Conservation (phyloP, 768 basidiomycete species). For the Suillus subluteus region DNA sequence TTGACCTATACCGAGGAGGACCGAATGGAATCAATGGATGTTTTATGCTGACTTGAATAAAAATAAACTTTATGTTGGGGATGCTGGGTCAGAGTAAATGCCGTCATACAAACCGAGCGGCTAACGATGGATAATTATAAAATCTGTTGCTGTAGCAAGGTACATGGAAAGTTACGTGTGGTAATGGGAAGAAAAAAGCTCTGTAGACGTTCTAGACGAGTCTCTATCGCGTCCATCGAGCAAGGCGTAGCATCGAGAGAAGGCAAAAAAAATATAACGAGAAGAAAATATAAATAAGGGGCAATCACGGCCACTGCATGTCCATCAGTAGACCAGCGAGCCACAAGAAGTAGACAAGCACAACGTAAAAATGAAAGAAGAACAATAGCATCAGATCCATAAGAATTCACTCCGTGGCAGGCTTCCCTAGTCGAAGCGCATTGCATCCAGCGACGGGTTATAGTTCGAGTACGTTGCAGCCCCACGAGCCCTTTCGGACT, state of each 20-base stretch:
- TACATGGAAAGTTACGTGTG: background rate
- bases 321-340: conserved; percentile 5
- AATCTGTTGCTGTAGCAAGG: background rate
- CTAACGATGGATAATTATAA: conserved; percentile 1
- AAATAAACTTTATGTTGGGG: background rate
- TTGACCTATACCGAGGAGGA: background rate
- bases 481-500: conserved; percentile 28
- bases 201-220: conserved; percentile 3
- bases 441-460: conserved; percentile 25
- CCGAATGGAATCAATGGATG: background rate
- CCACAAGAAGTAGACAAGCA: conserved; percentile 2
- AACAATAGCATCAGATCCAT: background rate
- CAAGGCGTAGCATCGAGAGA: background rate
- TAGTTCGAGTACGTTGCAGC: conserved; percentile 25
- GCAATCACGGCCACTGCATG: conserved; percentile 1
- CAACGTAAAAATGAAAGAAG: background rate
- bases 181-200: background rate
- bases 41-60: conserved; percentile 1
- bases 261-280: background rate
- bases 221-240: conserved; percentile 3
- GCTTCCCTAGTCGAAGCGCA: conserved; percentile 28
- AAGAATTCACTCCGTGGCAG: conserved; percentile 6
- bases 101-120: background rate
- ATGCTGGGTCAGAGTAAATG: background rate
- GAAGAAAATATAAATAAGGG: conserved; percentile 1